phyloP scores from a whole-genome alignment of 208 protist genomes.

The Phytomonas sp. region DNA sequence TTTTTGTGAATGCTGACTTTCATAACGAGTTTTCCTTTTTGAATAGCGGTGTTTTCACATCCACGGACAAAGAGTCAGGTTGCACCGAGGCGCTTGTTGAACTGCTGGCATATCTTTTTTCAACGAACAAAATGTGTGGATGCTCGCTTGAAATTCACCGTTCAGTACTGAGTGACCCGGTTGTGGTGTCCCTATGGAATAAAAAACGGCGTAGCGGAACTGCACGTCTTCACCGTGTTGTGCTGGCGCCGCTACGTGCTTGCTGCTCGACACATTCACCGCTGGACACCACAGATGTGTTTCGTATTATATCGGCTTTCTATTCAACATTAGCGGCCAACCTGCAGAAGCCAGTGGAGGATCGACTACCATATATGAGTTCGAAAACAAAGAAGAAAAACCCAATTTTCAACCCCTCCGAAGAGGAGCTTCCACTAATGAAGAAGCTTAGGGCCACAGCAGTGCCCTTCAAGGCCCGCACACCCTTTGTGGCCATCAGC shows the following conservation, averaged over 20 bases:
- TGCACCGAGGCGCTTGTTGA: slow-evolving; percentile 53
- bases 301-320: slow-evolving; percentile 69
- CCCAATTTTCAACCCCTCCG: slow-evolving; percentile 33
- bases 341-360: slow-evolving; percentile 26
- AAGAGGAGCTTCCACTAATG: slow-evolving; percentile 35
- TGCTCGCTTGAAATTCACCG: slow-evolving; percentile 82
- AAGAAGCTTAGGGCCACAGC: slow-evolving; percentile 36
- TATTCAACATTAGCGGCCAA: slow-evolving; percentile 49
- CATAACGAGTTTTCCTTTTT: slow-evolving; percentile 23
- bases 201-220: slow-evolving; percentile 14
- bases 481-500: slow-evolving; percentile 78
- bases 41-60: slow-evolving; percentile 25
- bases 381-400: slow-evolving; percentile 38
- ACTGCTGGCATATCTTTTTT: slow-evolving; percentile 74
- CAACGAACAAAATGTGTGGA: slow-evolving; percentile 55
- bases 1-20: slow-evolving; percentile 52
- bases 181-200: slow-evolving; percentile 48
- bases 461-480: slow-evolving; percentile 58
- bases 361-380: slow-evolving; percentile 71
- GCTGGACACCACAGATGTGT: slow-evolving; percentile 55
- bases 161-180: slow-evolving; percentile 69
- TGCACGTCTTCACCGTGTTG: slow-evolving; percentile 66
- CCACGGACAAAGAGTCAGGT: slow-evolving; percentile 16
- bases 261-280: slow-evolving; percentile 22
- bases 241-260: slow-evolving; percentile 53